A percentile compares a stretch with the other conserved stretches of the same genome.
Evolutionary conservation across 805 yeast genomes (phyloP).

Genomic region (Ogataea pini): DNA sequence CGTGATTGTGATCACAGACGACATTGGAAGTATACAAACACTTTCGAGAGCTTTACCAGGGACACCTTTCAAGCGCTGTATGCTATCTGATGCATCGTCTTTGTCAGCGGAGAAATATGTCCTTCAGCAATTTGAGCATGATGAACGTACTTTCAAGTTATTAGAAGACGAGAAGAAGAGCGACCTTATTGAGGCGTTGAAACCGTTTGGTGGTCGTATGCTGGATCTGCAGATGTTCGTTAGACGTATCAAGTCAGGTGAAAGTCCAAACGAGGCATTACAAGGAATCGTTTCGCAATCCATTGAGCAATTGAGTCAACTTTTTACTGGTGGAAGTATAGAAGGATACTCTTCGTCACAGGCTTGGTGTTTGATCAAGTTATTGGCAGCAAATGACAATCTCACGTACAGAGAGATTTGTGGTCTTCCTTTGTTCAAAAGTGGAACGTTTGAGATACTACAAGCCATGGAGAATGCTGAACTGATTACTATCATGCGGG

Average conservation of each 20-base stretch:
- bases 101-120: conserved; percentile 73
- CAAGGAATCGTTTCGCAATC: conserved; percentile 81
- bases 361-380: conserved; percentile 80
- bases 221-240: conserved; percentile 88
- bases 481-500: conserved; percentile 67
- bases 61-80: conserved; percentile 75
- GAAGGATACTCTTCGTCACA: conserved; percentile 71
- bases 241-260: conserved; percentile 87
- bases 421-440: conserved; percentile 59
- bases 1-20: conserved; percentile 85
- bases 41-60: conserved; percentile 78
- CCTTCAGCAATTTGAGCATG: conserved; percentile 47
- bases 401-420: conserved; percentile 54
- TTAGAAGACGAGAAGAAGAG: conserved; percentile 19
- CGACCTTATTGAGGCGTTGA: conserved; percentile 56
- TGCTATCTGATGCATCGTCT: conserved; percentile 78
- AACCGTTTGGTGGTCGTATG: conserved; percentile 93
- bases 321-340: conserved; percentile 50
- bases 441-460: conserved; percentile 56
- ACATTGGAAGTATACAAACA: conserved; percentile 70
- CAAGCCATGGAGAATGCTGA: conserved; percentile 78
- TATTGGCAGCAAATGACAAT: conserved; percentile 50
- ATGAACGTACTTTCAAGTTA: conserved; percentile 21
- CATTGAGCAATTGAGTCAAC: conserved; percentile 83
- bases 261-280: conserved; percentile 72